Evolutionary conservation across 805 yeast genomes (phyloP).

Genomic region (Hermanozyma aechmeae): DNA sequence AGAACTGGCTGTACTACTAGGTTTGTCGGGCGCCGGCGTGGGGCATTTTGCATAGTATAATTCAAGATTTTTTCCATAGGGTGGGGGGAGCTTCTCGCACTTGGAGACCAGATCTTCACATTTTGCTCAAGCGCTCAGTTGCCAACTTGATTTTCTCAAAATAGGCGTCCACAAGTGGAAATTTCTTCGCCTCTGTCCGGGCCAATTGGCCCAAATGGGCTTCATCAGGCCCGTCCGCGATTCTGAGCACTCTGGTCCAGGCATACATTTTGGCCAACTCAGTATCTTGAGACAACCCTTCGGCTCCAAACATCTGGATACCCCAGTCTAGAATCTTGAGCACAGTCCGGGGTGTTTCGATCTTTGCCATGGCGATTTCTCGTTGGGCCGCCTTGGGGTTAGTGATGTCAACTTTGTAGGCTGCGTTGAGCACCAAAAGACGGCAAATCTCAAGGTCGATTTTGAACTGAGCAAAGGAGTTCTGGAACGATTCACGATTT

Average conservation of each 20-base stretch:
- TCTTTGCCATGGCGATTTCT: constrained; percentile 56
- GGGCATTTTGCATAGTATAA: too few relatives aligned
- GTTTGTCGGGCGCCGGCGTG: too few relatives aligned
- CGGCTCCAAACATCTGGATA: constrained; percentile 57
- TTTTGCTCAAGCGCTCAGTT: too few relatives aligned
- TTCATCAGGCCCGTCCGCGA: constrained; percentile 67
- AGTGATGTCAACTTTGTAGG: constrained; percentile 45
- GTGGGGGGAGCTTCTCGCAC: too few relatives aligned
- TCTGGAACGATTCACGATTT: constrained; percentile 41
- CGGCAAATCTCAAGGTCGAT: constrained; percentile 47
- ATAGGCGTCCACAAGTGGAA: constrained; percentile 24
- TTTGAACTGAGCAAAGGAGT: constrained; percentile 41
- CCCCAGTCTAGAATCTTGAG: constrained; percentile 49
- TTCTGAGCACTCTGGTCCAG: constrained; percentile 43
- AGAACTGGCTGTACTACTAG: too few relatives aligned
- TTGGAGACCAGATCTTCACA: too few relatives aligned
- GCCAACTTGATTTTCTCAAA: constrained; percentile 11
- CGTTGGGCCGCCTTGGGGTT: constrained; percentile 46
- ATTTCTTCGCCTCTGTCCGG: constrained; percentile 33
- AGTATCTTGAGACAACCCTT: constrained; percentile 54
- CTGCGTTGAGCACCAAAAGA: constrained; percentile 48
- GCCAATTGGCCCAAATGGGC: constrained; percentile 53
- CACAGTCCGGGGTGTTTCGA: constrained; percentile 50
- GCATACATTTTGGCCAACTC: constrained; percentile 48
- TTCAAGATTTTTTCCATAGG: too few relatives aligned